Evolutionary conservation across 768 basidiomycete species (phyloP).

Genomic region (Lentinula boryana): DNA sequence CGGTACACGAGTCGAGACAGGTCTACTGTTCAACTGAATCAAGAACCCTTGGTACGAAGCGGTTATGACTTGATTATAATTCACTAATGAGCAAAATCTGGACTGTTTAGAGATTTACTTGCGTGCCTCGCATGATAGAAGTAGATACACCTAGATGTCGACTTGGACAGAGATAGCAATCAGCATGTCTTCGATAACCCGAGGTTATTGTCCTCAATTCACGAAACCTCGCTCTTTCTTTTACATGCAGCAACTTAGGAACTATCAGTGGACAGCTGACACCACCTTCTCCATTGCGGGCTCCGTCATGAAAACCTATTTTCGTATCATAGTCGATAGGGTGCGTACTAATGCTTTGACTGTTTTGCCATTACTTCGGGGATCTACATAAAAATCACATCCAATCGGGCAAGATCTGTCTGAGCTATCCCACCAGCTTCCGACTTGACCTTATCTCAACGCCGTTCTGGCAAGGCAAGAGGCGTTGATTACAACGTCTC

Average conservation of each 20-base stretch:
- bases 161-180: no score
- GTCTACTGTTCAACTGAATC: no score
- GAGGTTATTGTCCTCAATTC: neutral
- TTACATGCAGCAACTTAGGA: conserved; percentile 28
- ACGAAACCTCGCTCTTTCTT: conserved; percentile 1
- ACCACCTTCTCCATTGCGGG: conserved; percentile 32
- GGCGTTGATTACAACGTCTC: no score
- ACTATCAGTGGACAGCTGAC: conserved; percentile 33
- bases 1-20: no score
- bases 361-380: neutral
- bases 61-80: no score
- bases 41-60: no score
- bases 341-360: neutral
- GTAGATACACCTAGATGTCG: no score
- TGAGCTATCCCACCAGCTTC: conserved; percentile 21
- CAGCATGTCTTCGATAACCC: neutral
- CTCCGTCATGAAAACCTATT: conserved; percentile 24
- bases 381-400: conserved; percentile 24
- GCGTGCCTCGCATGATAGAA: no score
- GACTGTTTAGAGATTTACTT: no score
- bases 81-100: no score
- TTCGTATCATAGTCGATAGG: conserved; percentile 33
- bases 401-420: conserved; percentile 28
- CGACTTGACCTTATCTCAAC: neutral
- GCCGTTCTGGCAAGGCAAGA: no score